A percentile compares a stretch with the other conserved stretches of the same genome.
phyloP scores from a whole-genome alignment of 495 filamentous ascomycete species.

The Trichodelitschia bisporula region DNA sequence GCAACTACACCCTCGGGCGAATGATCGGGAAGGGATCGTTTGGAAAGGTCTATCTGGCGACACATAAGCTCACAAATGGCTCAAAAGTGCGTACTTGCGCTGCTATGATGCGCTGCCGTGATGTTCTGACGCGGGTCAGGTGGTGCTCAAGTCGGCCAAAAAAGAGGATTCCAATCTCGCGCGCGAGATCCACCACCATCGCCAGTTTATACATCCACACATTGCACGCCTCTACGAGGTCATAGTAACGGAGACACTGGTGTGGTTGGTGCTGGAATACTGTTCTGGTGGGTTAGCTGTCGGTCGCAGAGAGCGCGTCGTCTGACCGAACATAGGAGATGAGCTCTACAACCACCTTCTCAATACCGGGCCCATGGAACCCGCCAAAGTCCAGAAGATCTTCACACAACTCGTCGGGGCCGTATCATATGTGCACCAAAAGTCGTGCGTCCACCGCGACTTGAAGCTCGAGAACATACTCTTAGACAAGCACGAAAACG shows the following conservation, averaged over 20 bases:
- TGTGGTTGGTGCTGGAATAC: conserved; percentile 93
- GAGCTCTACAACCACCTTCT: conserved; percentile 92
- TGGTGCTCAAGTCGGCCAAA: conserved; percentile 91
- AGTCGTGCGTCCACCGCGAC: conserved; percentile 89
- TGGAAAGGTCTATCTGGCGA: conserved; percentile 91
- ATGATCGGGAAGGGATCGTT: conserved; percentile 95
- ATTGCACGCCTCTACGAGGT: conserved; percentile 95
- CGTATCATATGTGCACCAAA: conserved; percentile 84
- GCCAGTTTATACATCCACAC: conserved; percentile 92
- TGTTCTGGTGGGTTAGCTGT: conserved; percentile 48
- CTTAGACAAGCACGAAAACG: conserved; percentile 88
- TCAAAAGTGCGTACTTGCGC: conserved; percentile 49
- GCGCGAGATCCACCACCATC: conserved; percentile 93
- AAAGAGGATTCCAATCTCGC: conserved; percentile 90
- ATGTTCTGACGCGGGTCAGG: conserved; percentile 24
- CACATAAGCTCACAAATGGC: conserved; percentile 94
- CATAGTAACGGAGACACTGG: conserved; percentile 78
- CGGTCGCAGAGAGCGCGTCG: background rate
- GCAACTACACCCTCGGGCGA: conserved; percentile 78
- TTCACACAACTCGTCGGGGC: conserved; percentile 93
- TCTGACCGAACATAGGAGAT: conserved; percentile 35
- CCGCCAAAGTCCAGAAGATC: conserved; percentile 79
- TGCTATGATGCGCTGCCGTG: conserved; percentile 1
- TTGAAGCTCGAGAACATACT: conserved; percentile 94
- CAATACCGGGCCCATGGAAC: conserved; percentile 56